Base-by-base conservation (phyloP, 805 yeast genomes). In the Lachancea lanzarotensis region DNA sequence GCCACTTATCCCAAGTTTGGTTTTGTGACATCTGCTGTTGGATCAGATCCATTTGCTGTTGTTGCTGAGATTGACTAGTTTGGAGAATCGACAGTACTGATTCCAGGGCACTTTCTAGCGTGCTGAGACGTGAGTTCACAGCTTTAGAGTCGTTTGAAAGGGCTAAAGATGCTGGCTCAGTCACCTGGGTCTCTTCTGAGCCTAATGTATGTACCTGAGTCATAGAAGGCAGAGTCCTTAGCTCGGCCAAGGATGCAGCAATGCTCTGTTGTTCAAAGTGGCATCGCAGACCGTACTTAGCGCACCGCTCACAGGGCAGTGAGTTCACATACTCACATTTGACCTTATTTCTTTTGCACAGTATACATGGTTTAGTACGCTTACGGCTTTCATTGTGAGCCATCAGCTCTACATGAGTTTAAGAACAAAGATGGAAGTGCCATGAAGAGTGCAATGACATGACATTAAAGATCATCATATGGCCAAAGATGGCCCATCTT, bases 271-370 rank as follows among this genome's bases (percentile, higher is more conserved):
- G 72, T 38, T 78, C 79, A 59, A 74, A 81, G 26, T 74, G 73
- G 53, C 88, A 82, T 37, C 72, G 73, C n/a, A 43, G n/a, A 16
- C 32, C 22, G 30, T 38, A 70, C 32, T 72, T 70, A 13, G 67
- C 51, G 56, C 89, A 82, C 45, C 85, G 57, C 49, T 73, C 75
- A 57, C 89, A 82, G 1, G 82, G 81, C 42, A 74, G 62, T 2
- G 60, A 51, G 2, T 65, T 67, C 5, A 66, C 53, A 53, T 78
- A 78, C 32, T 71, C 71, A 53, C 89, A 82, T 59, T 73, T 79
- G 22, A 81, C 80, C 60, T 82, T 82, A 18, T 82, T 70, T 54
- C 69, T 69, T 45, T 84, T 73, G 57, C 89, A 82, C 52, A 71
- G 70, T 19, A 76, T 69, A 59, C 89, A 82, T 3, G 88, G 87